phyloP scores from a whole-genome alignment of 2,329 filamentous ascomycete genomes.

The Botrytis fabae region DNA sequence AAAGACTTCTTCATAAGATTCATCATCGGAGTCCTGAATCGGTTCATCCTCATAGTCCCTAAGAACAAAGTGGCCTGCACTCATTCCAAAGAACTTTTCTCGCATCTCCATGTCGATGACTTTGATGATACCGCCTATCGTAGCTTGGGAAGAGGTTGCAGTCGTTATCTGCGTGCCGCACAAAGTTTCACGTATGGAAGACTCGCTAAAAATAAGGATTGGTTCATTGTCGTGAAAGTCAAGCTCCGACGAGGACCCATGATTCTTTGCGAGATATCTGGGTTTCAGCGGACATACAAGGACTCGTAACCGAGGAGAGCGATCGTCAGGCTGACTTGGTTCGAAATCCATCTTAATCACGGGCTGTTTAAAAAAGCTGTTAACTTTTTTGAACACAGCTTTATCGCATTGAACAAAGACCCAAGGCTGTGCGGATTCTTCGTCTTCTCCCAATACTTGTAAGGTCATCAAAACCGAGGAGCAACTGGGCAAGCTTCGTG shows the following conservation, averaged over 20 bases:
- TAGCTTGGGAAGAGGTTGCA: background rate
- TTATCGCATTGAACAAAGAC: background rate
- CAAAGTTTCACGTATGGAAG: background rate
- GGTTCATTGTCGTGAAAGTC: background rate
- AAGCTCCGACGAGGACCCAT: no score
- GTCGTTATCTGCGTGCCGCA: background rate
- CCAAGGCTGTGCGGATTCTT: background rate
- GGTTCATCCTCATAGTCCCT: background rate
- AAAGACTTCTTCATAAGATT: background rate
- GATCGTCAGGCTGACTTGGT: background rate
- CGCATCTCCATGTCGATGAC: background rate
- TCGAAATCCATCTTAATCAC: background rate
- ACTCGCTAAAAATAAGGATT: background rate
- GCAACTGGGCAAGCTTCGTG: background rate
- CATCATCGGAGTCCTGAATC: background rate
- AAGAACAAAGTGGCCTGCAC: background rate
- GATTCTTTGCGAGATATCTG: background rate
- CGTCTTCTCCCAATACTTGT: background rate
- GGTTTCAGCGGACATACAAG: background rate
- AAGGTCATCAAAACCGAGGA: background rate
- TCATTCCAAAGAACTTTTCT: background rate
- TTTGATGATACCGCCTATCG: background rate
- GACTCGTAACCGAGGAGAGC: background rate
- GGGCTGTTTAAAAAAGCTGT: background rate
- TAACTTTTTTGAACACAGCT: background rate